Conservation (phyloP, 176 grass and related monocot genomes). For the Oryza australiensis region DNA sequence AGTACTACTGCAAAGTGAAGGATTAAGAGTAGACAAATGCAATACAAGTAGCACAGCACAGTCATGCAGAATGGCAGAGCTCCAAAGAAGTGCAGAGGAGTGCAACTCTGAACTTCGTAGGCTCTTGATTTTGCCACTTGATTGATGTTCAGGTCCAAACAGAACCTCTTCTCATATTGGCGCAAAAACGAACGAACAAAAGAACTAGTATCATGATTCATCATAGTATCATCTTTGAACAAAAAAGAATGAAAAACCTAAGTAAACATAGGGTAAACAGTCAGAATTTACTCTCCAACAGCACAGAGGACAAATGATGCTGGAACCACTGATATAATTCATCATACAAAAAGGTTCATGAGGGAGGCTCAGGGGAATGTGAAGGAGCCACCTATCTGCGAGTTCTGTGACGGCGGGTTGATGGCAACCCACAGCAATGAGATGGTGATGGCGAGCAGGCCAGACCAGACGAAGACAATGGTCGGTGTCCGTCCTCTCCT, state of each 20-base stretch:
- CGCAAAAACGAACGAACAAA: conserved; percentile 49
- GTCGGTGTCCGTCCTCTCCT: conserved; percentile 78
- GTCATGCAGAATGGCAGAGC: not conserved
- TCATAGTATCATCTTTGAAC: not conserved
- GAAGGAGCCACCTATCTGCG: conserved; percentile 84
- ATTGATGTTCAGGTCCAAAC: conserved; percentile 31
- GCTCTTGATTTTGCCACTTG: conserved; percentile 19
- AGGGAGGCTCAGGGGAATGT: conserved; percentile 73
- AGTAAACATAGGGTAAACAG: not conserved
- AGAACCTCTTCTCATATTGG: conserved; percentile 7
- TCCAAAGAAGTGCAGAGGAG: not conserved
- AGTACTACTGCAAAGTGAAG: not conserved
- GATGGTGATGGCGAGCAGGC: conserved; percentile 90
- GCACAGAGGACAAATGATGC: not conserved
- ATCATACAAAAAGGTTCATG: not conserved
- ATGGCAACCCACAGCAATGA: conserved; percentile 94
- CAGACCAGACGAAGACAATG: conserved; percentile 94
- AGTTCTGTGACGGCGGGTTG: conserved; percentile 65
- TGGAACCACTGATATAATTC: not conserved
- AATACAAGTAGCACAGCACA: not conserved
- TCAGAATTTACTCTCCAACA: conserved; percentile 2
- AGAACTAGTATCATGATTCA: conserved; percentile 29
- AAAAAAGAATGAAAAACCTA: not conserved
- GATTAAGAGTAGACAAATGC: not conserved
- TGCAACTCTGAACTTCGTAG: not conserved